phyloP scores from a whole-genome alignment of 2,329 filamentous ascomycete genomes.

The Aureobasidium uvarum region DNA sequence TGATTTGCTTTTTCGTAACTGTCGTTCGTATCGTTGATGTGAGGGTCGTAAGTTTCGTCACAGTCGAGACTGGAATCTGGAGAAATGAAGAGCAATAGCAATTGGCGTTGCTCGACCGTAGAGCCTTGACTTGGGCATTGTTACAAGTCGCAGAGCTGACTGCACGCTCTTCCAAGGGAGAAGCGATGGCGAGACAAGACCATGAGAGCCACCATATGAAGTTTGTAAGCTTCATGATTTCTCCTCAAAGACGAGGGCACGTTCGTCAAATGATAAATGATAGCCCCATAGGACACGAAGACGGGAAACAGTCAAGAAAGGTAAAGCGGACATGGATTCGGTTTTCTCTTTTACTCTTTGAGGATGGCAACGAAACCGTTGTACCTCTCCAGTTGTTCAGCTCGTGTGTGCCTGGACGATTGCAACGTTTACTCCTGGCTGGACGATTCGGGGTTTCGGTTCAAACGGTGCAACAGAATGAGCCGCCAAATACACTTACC shows the following conservation, averaged over 20 bases:
- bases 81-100: constrained; percentile 19
- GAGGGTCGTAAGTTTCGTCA: not conserved
- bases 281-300: not conserved
- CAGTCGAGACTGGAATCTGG: not conserved
- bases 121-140: constrained; percentile 9
- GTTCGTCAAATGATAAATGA: not conserved
- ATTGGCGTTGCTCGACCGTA: not conserved
- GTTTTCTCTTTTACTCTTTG: constrained; percentile 15
- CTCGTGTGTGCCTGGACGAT: constrained; percentile 14
- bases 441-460: constrained; percentile 12
- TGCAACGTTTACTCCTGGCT: constrained; percentile 18
- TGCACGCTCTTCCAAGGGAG: constrained; percentile 19
- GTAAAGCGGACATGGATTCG: not conserved
- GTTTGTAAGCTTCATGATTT: constrained; percentile 8
- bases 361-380: constrained; percentile 17
- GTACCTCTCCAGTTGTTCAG: constrained; percentile 19
- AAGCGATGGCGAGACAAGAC: not conserved
- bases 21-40: constrained; percentile 14
- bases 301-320: not conserved
- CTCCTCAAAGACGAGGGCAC: not conserved
- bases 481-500: not conserved
- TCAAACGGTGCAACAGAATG: not conserved
- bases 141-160: constrained; percentile 10
- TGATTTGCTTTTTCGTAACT: not conserved
- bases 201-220: constrained; percentile 21